phyloP scores from a whole-genome alignment of 2,329 filamentous ascomycete genomes.

The Ploettnerulaceae sp. region DNA sequence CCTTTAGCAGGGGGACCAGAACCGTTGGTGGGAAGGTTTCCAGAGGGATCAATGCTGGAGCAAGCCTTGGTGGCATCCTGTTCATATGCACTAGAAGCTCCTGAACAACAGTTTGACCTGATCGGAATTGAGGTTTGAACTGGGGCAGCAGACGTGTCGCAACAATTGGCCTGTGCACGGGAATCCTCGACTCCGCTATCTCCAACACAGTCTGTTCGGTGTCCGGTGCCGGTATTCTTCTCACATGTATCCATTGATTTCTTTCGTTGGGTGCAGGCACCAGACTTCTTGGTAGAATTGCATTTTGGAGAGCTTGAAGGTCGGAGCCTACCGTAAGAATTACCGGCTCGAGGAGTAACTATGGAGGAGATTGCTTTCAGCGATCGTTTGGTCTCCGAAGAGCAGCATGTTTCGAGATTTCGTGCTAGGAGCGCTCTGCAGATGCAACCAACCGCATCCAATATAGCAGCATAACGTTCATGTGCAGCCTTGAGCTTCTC shows the following conservation, averaged over 20 bases:
- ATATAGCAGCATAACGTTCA: not conserved
- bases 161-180: not conserved
- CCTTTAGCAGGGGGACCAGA: too few relatives aligned
- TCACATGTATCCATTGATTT: not conserved
- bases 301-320: not conserved
- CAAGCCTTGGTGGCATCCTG: not conserved
- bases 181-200: not conserved
- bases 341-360: not conserved
- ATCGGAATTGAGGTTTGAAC: not conserved
- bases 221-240: not conserved
- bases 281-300: not conserved
- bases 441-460: constrained; percentile 2
- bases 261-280: not conserved
- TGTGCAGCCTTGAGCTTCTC: constrained; percentile 1
- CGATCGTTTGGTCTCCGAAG: not conserved
- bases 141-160: not conserved
- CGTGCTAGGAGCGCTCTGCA: constrained; percentile 3
- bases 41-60: not conserved
- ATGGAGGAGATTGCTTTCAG: not conserved
- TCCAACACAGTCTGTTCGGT: not conserved
- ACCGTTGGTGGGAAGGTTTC: too few relatives aligned
- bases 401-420: constrained; percentile 1
- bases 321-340: not conserved
- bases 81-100: not conserved
- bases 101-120: not conserved